phyloP scores from a whole-genome alignment of 164 flowering plant species.

The Hamamelis virginiana region DNA sequence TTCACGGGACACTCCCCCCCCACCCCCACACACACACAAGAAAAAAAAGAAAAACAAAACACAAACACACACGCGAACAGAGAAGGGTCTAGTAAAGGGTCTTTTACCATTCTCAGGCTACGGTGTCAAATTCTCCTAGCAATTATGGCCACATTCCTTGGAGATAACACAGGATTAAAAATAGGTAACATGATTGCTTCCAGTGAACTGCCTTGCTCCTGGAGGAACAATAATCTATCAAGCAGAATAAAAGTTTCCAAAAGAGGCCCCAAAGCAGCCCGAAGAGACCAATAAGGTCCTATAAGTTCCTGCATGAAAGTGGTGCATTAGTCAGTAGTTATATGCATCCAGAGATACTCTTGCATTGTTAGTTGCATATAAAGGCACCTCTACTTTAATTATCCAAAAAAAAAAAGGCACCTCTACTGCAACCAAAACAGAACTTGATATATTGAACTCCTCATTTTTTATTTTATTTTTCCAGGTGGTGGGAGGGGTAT shows the following conservation, averaged over 20 bases:
- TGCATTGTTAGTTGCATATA: neutral
- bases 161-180: slow-evolving; percentile 81
- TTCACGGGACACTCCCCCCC: too few species aligned
- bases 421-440: too few species aligned
- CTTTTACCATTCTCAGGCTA: neutral
- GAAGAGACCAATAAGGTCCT: slow-evolving; percentile 88
- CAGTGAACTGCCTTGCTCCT: slow-evolving; percentile 56
- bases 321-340: slow-evolving; percentile 1
- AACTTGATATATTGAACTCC: too few species aligned
- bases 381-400: too few species aligned
- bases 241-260: slow-evolving; percentile 81
- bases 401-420: too few species aligned
- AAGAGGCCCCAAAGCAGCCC: slow-evolving; percentile 79
- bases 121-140: slow-evolving; percentile 37
- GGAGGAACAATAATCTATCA: slow-evolving; percentile 84
- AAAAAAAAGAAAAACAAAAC: too few species aligned
- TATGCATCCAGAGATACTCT: neutral
- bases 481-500: too few species aligned
- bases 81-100: neutral
- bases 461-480: too few species aligned
- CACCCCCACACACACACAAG: too few species aligned
- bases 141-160: slow-evolving; percentile 81
- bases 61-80: neutral
- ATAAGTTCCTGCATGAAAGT: slow-evolving; percentile 56
- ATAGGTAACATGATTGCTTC: slow-evolving; percentile 63